Conservation (phyloP, 2,329 filamentous ascomycete genomes). For the Herpotrichia juniperi region DNA sequence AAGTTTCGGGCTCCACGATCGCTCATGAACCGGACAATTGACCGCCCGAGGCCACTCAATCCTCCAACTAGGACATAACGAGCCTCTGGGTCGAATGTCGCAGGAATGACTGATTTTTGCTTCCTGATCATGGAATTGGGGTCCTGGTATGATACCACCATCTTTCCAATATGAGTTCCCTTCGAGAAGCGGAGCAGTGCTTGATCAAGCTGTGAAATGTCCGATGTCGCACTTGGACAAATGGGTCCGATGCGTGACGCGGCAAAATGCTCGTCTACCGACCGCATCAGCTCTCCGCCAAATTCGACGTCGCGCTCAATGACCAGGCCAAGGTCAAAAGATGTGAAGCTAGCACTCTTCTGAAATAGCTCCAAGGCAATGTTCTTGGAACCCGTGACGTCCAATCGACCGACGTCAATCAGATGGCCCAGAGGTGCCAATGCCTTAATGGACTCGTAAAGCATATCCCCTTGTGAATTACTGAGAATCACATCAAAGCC, state of each 20-base stretch:
- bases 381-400: constrained; percentile 13
- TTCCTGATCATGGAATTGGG: constrained; percentile 9
- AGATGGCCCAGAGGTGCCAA: constrained; percentile 37
- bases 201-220: constrained; percentile 13
- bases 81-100: constrained; percentile 16
- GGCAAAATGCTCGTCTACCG: constrained; percentile 9
- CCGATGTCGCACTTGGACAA: background rate
- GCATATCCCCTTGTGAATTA: constrained; percentile 18
- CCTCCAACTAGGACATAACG: constrained; percentile 25
- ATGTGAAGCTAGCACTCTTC: constrained; percentile 25
- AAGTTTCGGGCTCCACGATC: constrained; percentile 23
- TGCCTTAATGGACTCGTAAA: constrained; percentile 49
- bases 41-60: constrained; percentile 24
- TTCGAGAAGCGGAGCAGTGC: constrained; percentile 14
- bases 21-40: constrained; percentile 23
- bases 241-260: constrained; percentile 9
- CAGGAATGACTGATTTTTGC: background rate
- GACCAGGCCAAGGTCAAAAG: constrained; percentile 22
- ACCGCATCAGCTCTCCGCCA: constrained; percentile 6
- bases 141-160: constrained; percentile 14
- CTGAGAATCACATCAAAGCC: constrained; percentile 43
- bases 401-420: constrained; percentile 25
- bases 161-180: constrained; percentile 21
- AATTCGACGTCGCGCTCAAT: constrained; percentile 9
- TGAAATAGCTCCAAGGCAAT: constrained; percentile 24